These are phyloP conservation scores for Ogataea salicorniae DNA, from an alignment of 805 yeast species.

Conservation along the genomic window DNA sequence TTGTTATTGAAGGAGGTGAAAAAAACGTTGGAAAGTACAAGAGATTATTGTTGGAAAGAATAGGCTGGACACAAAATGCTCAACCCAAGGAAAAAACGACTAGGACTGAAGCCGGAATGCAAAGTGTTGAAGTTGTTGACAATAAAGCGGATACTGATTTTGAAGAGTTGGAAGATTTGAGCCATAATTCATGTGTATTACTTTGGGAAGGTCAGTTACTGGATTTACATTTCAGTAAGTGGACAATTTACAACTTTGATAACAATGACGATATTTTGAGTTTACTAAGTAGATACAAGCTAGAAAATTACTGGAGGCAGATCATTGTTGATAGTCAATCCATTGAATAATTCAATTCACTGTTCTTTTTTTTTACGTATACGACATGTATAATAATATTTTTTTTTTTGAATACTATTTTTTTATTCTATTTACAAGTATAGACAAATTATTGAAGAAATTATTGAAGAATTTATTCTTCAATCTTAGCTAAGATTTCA, in stretches of 20 bases:
- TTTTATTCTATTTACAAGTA: slow-evolving; percentile 4
- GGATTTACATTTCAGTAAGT: slow-evolving; percentile 52
- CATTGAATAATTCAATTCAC: not conserved
- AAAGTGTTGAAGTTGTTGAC: not conserved
- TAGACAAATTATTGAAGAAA: not conserved
- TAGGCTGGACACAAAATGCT: slow-evolving; percentile 61
- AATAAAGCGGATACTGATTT: slow-evolving; percentile 13
- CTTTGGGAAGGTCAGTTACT: slow-evolving; percentile 70
- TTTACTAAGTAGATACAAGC: slow-evolving; percentile 44
- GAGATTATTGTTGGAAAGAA: slow-evolving; percentile 54
- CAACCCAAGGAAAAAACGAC: slow-evolving; percentile 23
- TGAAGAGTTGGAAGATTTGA: slow-evolving; percentile 32
- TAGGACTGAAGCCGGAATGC: not conserved
- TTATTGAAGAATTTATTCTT: slow-evolving; percentile 36
- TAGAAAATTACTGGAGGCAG: slow-evolving; percentile 58
- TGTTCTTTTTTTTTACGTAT: too few relatives aligned
- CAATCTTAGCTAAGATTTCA: slow-evolving; percentile 91
- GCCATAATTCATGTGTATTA: slow-evolving; percentile 40
- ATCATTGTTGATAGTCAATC: slow-evolving; percentile 14
- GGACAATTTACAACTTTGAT: slow-evolving; percentile 59
- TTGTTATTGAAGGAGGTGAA: slow-evolving; percentile 72
- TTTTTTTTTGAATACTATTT: not conserved
- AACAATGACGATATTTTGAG: slow-evolving; percentile 46
- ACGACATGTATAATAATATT: not conserved
- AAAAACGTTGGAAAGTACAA: slow-evolving; percentile 58